Base-by-base conservation (phyloP, 2,329 filamentous ascomycete species). In the Claviceps sp. region DNA sequence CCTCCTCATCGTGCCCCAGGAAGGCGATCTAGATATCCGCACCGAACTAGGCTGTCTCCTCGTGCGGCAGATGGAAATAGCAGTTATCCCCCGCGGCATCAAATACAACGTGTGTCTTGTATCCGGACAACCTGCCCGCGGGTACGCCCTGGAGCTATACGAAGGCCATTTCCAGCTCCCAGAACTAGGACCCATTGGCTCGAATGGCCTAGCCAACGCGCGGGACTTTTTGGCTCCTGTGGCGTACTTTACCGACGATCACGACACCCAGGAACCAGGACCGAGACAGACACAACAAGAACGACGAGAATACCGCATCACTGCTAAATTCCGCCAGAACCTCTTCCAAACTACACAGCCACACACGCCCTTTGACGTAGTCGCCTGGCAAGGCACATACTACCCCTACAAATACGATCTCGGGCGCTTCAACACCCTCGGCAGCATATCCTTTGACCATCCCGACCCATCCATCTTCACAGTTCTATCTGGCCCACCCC, bases 321-420 rank as follows among this genome's bases (percentile, higher is more conserved):
- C 74, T 49, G 73, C 72, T 63, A 86, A 86, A 65, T 83, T 85
- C 62, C 80, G 80, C 61, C 80, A 82, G 58, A 70, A 73, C 45
- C 75, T 87, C 50, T 88, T 85, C 67, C 67, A 70, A 19, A 80
- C 82, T 11, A 70, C 62, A 44, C 86, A 89, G 67, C 67, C 73
- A 10, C 86, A 89, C 65, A 84, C 81, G 0, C 86, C 86, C 0
- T 91, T 89, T 59, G 85, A 91, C 62, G 79, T 90, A 0, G 86
- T 89, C 2, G 84, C 82, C 4, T 90, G 86, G 85, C 86, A 90
- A 62, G 87, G 87, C 44, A 86, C 81, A 58, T 89, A 87, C 69
- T 84, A 85, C 56, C 87, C 87, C 0, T 89, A 82, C 73, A 91
- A 90, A 66, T 91, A 90, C 68, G 86, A 90, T 61, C 74, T 91